Base-by-base conservation (phyloP, 2,329 filamentous ascomycete genomes). In the Claviceps pazoutovae region DNA sequence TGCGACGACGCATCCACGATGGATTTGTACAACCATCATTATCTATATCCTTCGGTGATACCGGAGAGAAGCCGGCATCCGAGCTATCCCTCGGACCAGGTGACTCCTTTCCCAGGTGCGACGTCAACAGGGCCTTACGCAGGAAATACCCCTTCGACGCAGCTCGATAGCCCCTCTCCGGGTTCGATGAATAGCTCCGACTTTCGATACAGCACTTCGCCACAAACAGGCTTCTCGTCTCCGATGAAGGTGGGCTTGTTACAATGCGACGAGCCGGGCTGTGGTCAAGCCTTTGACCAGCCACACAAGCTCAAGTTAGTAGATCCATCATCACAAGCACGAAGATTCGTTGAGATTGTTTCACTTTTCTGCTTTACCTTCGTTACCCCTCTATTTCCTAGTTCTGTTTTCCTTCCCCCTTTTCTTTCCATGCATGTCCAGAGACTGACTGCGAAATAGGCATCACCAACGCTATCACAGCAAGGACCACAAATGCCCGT, bases 381-480 rank as follows among this genome's bases (percentile, higher is more conserved):
- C 9, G 30, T 34, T 11, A 34, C 3, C 9, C 3, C 30, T 34
- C 30, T 34, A 34, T 3, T 30, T 30, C 26, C 3, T 11, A 30
- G 9, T 30, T 30, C 30, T 30, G 30, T 11, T 30, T 30, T 30
- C 30, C 30, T 30, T 30, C 30, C 9, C 26, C 30, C 30, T 11
- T 4, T 34, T 8, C 9, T 34, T 34, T 34, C 3, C 8, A 34
- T 34, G 9, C 44, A 21, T 11, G 4, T 21, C 13, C 23, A 19
- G 21, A 37, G 7, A 44, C 53, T 58, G 23, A 56, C 34, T 38
- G 13, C 30, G 5, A 9, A 30, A n/a, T 30, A 78, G 74, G 56
- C 78, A 82, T 53, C 78, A 82, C 59, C 77, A 76, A 56, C 71
- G 78, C 17, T 82, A 82, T 55, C 78, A 82, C 56, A 75, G 76